Conservation (phyloP, 805 yeast genomes). For the Saturnispora sekii region DNA sequence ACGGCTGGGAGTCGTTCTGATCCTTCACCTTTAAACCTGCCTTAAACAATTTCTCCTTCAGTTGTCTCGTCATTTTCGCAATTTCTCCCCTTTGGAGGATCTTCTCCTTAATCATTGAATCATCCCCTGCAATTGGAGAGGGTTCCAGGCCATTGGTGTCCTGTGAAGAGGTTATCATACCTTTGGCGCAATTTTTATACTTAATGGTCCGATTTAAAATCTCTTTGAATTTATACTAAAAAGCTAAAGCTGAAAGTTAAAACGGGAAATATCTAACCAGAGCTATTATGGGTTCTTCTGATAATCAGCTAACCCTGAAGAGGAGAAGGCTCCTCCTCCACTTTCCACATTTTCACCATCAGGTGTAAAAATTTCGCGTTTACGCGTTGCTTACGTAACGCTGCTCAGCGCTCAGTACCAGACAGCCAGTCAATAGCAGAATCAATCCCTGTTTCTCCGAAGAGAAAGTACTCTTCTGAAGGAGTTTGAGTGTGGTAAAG, state of each 20-base stretch:
- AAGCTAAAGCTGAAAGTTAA: too few relatives aligned
- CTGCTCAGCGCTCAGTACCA: background rate
- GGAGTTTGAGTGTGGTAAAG: constrained; percentile 1
- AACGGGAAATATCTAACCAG: background rate
- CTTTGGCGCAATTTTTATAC: background rate
- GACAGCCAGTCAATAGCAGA: background rate
- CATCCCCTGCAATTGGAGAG: constrained; percentile 23
- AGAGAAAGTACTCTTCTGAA: constrained; percentile 5
- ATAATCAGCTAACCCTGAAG: background rate
- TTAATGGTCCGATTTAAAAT: too few relatives aligned
- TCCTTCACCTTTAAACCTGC: constrained; percentile 32
- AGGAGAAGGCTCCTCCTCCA: background rate
- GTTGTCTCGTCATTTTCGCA: constrained; percentile 35
- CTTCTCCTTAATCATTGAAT: constrained; percentile 31
- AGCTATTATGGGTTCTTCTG: background rate
- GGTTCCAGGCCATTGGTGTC: background rate
- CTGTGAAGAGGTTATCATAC: constrained; percentile 4
- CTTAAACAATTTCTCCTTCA: constrained; percentile 32
- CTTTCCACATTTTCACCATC: background rate
- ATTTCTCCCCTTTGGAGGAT: constrained; percentile 37
- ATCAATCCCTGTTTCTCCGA: background rate
- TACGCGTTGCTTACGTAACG: background rate
- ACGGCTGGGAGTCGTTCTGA: constrained; percentile 15
- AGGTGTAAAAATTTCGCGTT: background rate
- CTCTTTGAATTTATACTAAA: background rate